Percentiles rank a stretch among this genome's conserved stretches.
These are phyloP conservation scores for Pelargonium myrrhifolium DNA, from an alignment of 441 rosid species.

Conservation along the genomic window DNA sequence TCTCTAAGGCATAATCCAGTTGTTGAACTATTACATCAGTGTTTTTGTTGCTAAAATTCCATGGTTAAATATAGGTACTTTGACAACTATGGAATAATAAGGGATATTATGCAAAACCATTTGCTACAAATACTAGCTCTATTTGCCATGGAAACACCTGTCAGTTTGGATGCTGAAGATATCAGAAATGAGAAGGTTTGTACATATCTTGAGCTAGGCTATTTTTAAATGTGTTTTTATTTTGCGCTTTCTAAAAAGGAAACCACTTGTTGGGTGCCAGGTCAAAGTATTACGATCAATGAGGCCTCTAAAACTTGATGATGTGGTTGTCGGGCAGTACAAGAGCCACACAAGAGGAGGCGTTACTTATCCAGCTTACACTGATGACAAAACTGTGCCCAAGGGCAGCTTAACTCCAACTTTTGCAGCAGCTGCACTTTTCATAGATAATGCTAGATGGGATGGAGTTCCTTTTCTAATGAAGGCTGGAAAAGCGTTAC, in stretches of 20 bases:
- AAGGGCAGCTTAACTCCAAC: constrained; percentile 71
- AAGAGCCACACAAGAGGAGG: constrained; percentile 66
- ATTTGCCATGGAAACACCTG: constrained; percentile 97
- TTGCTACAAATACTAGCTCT: constrained; percentile 82
- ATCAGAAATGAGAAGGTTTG: constrained; percentile 82
- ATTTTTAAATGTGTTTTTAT: neutral
- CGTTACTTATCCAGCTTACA: constrained; percentile 49
- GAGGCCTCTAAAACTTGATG: constrained; percentile 63
- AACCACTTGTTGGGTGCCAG: constrained; percentile 23
- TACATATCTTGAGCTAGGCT: neutral
- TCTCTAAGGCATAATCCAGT: neutral
- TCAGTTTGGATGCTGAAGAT: constrained; percentile 93
- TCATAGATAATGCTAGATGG: constrained; percentile 83
- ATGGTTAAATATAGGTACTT: constrained; percentile 46
- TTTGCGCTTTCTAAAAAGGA: neutral
- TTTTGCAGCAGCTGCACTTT: constrained; percentile 85
- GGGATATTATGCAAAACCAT: constrained; percentile 96
- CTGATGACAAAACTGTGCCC: constrained; percentile 69
- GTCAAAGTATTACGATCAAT: constrained; percentile 81
- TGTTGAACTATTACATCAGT: constrained; percentile 7
- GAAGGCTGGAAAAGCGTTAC: constrained; percentile 91
- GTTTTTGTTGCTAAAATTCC: neutral
- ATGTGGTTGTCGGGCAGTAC: constrained; percentile 69
- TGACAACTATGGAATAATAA: constrained; percentile 80
- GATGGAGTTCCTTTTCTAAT: constrained; percentile 90